Evolutionary conservation across 164 flowering plant species (phyloP).

Genomic region (Hamamelis virginiana): DNA sequence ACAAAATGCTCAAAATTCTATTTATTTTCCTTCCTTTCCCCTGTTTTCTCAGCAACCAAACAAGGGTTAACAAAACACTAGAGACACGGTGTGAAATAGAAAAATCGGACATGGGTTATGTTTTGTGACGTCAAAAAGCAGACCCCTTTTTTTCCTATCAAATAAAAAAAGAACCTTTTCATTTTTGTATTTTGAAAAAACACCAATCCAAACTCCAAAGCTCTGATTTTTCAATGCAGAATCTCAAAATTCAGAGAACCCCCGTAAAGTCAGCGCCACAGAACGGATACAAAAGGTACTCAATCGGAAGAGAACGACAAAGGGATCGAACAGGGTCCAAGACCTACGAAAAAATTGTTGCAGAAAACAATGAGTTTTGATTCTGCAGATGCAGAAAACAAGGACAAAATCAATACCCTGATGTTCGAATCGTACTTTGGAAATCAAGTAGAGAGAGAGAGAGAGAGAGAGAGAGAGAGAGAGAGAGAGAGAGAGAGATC

Average conservation of each 20-base stretch:
- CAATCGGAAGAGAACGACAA: neutral
- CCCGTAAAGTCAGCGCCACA: conserved; percentile 6
- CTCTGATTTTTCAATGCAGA: conserved; percentile 4
- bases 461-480: neutral
- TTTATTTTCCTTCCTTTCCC: conserved; percentile 2
- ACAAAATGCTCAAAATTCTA: too few species aligned
- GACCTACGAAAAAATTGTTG: neutral
- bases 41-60: conserved; percentile 17
- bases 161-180: neutral
- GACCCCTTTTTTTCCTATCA: neutral
- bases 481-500: neutral
- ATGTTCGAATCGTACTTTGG: neutral
- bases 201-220: neutral
- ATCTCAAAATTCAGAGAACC: conserved; percentile 5
- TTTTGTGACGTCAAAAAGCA: conserved; percentile 3
- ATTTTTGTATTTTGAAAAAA: conserved; percentile 3
- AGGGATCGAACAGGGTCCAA: neutral
- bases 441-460: neutral
- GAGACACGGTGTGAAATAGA: neutral
- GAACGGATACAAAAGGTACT: neutral
- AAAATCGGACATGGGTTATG: conserved; percentile 7
- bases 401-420: neutral
- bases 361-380: neutral
- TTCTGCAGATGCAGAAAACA: conserved; percentile 1
- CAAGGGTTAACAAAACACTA: neutral